Conservation (phyloP, 1,284 basidiomycete genomes). For the Tetrapyrgos nigripes region DNA sequence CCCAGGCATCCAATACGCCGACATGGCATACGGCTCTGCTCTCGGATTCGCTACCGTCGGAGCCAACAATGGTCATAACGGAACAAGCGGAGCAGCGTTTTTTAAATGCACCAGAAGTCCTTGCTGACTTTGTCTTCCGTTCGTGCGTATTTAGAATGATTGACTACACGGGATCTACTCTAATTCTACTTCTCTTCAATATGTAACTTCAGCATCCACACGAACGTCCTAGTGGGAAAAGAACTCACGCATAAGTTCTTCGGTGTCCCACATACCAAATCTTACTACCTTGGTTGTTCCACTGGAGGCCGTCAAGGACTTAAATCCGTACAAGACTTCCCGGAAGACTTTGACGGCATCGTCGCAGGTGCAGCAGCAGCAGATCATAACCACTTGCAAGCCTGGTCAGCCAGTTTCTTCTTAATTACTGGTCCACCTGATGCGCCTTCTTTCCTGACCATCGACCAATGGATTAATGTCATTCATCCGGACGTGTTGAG, state of each 20-base stretch:
- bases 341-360: constrained; percentile 28
- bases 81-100: constrained; percentile 9
- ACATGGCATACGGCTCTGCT: constrained; percentile 6
- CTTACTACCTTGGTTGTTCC: constrained; percentile 27
- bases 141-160: constrained; percentile 4
- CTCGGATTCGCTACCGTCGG: constrained; percentile 14
- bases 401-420: constrained; percentile 10
- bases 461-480: constrained; percentile 7
- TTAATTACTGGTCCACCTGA: background rate
- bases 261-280: constrained; percentile 13
- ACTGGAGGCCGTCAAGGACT: constrained; percentile 26
- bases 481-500: constrained; percentile 19
- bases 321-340: constrained; percentile 21
- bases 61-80: constrained; percentile 15
- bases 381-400: constrained; percentile 14
- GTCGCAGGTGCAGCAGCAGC: constrained; percentile 22
- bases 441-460: constrained; percentile 14
- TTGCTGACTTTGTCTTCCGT: constrained; percentile 11
- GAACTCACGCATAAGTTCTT: constrained; percentile 19
- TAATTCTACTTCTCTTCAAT: background rate
- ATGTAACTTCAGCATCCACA: constrained; percentile 8
- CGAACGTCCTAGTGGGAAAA: constrained; percentile 20
- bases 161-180: background rate
- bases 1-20: constrained; percentile 9
- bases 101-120: constrained; percentile 6